A percentile compares a stretch with the other conserved stretches of the same genome.
Evolutionary conservation across 192 early-diverging fungal genomes (phyloP).

Genomic region (Coemansia asiatica): DNA sequence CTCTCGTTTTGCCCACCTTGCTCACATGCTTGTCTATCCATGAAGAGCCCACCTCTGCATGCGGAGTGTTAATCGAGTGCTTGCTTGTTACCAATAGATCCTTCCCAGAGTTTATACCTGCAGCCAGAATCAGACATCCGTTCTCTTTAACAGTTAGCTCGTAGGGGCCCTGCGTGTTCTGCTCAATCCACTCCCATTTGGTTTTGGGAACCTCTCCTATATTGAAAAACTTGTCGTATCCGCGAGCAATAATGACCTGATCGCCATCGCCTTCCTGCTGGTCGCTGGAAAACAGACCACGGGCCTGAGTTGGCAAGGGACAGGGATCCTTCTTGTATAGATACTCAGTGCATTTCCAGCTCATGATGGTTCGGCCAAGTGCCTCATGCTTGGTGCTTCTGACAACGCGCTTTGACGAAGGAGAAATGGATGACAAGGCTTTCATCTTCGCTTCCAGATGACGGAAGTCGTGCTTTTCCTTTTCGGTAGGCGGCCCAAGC

Average conservation of each 20-base stretch:
- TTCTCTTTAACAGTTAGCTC: conserved; percentile 95
- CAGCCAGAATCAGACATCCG: conserved; percentile 90
- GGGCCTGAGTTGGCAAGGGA: conserved; percentile 70
- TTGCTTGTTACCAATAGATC: conserved; percentile 85
- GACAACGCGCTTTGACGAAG: conserved; percentile 40
- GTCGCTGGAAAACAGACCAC: conserved; percentile 75
- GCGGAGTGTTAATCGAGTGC: conserved; percentile 59
- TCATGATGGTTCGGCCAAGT: conserved; percentile 27
- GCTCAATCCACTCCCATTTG: conserved; percentile 60
- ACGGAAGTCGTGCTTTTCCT: conserved; percentile 30
- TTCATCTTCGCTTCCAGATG: conserved; percentile 38
- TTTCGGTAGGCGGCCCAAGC: conserved; percentile 14
- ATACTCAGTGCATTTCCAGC: conserved; percentile 72
- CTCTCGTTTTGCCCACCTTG: conserved; percentile 53
- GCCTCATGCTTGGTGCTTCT: conserved; percentile 28
- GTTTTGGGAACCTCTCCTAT: conserved; percentile 64
- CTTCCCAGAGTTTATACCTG: conserved; percentile 60
- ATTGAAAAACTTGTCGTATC: conserved; percentile 99
- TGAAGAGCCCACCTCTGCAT: conserved; percentile 65
- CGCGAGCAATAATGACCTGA: conserved; percentile 69
- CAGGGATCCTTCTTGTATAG: conserved; percentile 65
- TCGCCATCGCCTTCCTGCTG: conserved; percentile 21
- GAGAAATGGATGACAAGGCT: conserved; percentile 8
- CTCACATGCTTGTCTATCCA: conserved; percentile 74
- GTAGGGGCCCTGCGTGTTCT: conserved; percentile 77